phyloP scores from a whole-genome alignment of 768 basidiomycete genomes.

The Boletus patriciae region DNA sequence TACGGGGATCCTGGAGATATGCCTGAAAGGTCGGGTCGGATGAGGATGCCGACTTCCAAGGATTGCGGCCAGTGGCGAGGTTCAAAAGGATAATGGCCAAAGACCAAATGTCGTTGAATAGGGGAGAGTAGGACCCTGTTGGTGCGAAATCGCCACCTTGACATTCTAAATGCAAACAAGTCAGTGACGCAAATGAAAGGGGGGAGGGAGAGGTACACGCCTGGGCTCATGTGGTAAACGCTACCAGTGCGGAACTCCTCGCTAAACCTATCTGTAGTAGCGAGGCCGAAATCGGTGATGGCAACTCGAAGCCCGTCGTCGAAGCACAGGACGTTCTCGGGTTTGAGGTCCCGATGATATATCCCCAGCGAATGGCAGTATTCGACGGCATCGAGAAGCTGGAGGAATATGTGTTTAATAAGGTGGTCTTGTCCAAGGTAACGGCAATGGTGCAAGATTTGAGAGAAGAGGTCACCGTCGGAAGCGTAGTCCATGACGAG shows the following conservation, averaged over 20 bases:
- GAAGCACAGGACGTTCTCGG: conserved; percentile 92
- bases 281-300: conserved; percentile 94
- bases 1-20: conserved; percentile 71
- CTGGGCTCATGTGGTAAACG: conserved; percentile 98
- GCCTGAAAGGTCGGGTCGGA: conserved; percentile 89
- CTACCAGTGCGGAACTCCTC: conserved; percentile 94
- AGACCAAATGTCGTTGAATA: conserved; percentile 94
- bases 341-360: conserved; percentile 96
- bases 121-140: conserved; percentile 75
- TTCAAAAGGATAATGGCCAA: conserved; percentile 96
- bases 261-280: conserved; percentile 83
- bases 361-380: conserved; percentile 91
- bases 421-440: conserved; percentile 84
- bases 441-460: conserved; percentile 72
- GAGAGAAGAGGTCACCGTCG: conserved; percentile 89
- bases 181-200: conserved; percentile 12
- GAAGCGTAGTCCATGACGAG: conserved; percentile 93
- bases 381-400: conserved; percentile 90
- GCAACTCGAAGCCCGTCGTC: conserved; percentile 73
- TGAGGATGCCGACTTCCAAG: conserved; percentile 86
- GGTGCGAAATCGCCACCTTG: conserved; percentile 68
- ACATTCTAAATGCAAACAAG: conserved; percentile 62
- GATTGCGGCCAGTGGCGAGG: conserved; percentile 90
- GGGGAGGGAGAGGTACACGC: conserved; percentile 39
- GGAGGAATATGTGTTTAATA: conserved; percentile 88